phyloP scores from a whole-genome alignment of 148 eudicot genomes.

The Heliamphora exappendiculata region DNA sequence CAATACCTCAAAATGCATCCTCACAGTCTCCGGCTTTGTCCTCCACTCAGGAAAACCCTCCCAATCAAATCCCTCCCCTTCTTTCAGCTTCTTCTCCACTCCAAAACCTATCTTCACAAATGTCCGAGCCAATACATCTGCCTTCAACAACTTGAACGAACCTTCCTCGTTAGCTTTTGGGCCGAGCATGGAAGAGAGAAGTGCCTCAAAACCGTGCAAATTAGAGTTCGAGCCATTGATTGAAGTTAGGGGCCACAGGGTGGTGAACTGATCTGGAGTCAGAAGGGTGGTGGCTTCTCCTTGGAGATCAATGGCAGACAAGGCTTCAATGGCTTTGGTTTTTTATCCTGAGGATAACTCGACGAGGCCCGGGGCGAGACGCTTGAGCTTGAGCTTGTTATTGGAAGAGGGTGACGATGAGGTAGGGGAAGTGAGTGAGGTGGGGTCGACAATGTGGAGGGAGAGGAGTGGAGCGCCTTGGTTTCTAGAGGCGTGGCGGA shows the following conservation, averaged over 20 bases:
- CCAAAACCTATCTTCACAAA: slow-evolving; percentile 76
- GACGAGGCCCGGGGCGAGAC: slow-evolving; percentile 87
- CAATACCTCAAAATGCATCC: slow-evolving; percentile 89
- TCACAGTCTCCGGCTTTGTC: slow-evolving; percentile 71
- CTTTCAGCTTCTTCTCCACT: slow-evolving; percentile 60
- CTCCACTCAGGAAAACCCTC: slow-evolving; percentile 70
- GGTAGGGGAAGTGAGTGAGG: slow-evolving; percentile 74
- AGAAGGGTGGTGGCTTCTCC: slow-evolving; percentile 63
- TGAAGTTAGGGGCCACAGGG: slow-evolving; percentile 76
- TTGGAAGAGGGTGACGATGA: slow-evolving; percentile 54
- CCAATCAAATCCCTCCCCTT: slow-evolving; percentile 33
- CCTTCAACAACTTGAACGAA: slow-evolving; percentile 74
- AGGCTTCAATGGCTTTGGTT: slow-evolving; percentile 21
- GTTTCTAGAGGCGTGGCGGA: slow-evolving; percentile 46
- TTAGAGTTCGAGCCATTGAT: slow-evolving; percentile 68
- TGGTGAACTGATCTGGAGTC: slow-evolving; percentile 56
- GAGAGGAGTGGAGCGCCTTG: slow-evolving; percentile 52
- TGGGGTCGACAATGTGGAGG: slow-evolving; percentile 87
- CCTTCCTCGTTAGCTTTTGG: slow-evolving; percentile 63
- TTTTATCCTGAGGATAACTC: slow-evolving; percentile 65
- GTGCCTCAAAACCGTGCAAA: slow-evolving; percentile 64
- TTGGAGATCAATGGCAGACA: slow-evolving; percentile 56
- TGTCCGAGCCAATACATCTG: slow-evolving; percentile 79
- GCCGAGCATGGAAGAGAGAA: slow-evolving; percentile 68
- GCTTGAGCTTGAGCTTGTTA: slow-evolving; percentile 76